These are phyloP conservation scores for Cryptosporidium ubiquitum DNA, from an alignment of 169 alveolate species.

Conservation along the genomic window DNA sequence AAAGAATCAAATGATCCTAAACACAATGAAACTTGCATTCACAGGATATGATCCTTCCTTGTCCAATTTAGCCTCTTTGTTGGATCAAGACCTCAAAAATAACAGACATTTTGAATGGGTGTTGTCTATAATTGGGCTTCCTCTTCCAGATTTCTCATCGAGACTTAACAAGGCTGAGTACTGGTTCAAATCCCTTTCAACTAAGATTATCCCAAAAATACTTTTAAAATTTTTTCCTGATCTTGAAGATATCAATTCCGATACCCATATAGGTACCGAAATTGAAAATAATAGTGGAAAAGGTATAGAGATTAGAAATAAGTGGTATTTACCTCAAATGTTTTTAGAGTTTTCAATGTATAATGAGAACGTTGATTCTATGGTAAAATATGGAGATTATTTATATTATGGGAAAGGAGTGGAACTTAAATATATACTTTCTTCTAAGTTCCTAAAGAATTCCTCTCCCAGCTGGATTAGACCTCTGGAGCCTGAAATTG, in stretches of 20 bases:
- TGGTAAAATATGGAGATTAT: slow-evolving; percentile 43
- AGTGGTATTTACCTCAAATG: slow-evolving; percentile 71
- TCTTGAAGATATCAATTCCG: neutral
- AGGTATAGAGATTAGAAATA: neutral
- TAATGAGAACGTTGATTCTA: slow-evolving; percentile 41
- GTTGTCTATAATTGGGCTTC: neutral
- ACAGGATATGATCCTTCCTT: slow-evolving; percentile 54
- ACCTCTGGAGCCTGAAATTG: neutral
- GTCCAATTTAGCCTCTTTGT: slow-evolving; percentile 31
- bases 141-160: neutral
- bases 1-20: slow-evolving; percentile 2
- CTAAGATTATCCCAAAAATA: neutral
- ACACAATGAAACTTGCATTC: slow-evolving; percentile 39
- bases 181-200: neutral
- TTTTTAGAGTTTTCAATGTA: slow-evolving; percentile 34
- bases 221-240: neutral
- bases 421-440: neutral
- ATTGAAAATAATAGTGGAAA: too few species aligned
- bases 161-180: neutral
- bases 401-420: slow-evolving; percentile 41
- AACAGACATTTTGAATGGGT: slow-evolving; percentile 5
- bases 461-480: slow-evolving; percentile 24
- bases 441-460: neutral
- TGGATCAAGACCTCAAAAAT: slow-evolving; percentile 18
- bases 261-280: neutral